Evolutionary conservation across 192 early-diverging fungal genomes (phyloP), one percentile per base, ranked within the genome.

Genomic region (Powellomyces hirtus): DNA sequence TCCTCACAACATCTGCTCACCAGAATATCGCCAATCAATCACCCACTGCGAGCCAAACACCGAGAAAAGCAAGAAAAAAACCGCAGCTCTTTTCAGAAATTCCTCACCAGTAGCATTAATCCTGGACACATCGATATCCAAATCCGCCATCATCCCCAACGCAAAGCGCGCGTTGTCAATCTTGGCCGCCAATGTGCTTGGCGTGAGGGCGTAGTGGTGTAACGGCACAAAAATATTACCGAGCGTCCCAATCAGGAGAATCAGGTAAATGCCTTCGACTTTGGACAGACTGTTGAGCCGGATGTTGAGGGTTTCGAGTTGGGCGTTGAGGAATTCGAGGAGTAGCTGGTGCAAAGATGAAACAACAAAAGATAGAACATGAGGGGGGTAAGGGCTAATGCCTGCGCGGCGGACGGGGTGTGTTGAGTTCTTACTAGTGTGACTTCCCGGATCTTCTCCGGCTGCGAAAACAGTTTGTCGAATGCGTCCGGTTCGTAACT

Each of bases 141-240:
- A 37, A 52, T 73, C 72, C 20, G 20, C 18, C 72, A 73, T 73
- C 72, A 73, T 38, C 27, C 30, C 30, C 24, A 73, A 13, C 4
- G 72, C 72, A 38, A 68, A 62, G 18, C 66, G 50, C 1, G 56
- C 64, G 34, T 67, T 73, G 26, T 66, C 65, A 22, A 73, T 44
- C 72, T 75, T 70, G 11, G 58, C 73, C 2, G 44, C 49, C 50
- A 51, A 10, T 4, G 44, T 58, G 38, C 7, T 37, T n/a, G 73
- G 73, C 16, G 24, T 66, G 20, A 75, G 37, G 5, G 30, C 16
- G 37, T 70, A 75, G 20, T 33, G 53, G 31, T 62, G 33, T 46
- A 78, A 16, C 29, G 77, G 77, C 20, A 78, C 72, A 64, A 74
- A 78, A 34, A 78, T 71, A 38, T 66, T 46, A 2, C 68, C 77